Evolutionary conservation across 768 basidiomycete species (phyloP), one percentile per base, ranked within the genome.

Genomic region (Pisolithus microcarpus): DNA sequence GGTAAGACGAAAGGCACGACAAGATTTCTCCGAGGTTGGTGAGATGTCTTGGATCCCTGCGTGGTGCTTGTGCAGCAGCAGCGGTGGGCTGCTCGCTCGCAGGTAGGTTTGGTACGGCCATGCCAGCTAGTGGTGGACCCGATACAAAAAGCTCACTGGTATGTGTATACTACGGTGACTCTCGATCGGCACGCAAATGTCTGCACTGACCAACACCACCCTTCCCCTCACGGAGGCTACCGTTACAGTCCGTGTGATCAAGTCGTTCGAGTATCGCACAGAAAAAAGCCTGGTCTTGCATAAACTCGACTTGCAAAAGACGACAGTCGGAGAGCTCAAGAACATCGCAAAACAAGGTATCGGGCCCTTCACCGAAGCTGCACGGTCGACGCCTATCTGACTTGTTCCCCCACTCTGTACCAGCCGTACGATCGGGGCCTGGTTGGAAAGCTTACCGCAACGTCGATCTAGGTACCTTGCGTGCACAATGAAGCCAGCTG

Each of bases 181-280:
- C 43, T 34, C 28, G 63, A 51, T 71, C 45, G 72, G 76, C 50
- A 59, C 68, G 31, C 19, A 42, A 34, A 34, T 34, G 34, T 34
- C 34, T 34, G 34, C 23, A 6, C 73, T 83, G 38, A 83, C 84
- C 39, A 92, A 85, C 69, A 71, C 77, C 48, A 73, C 81, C 26
- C 73, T 77, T 3, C 86, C 91, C 9, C 76, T 71, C 58, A 84
- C 85, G 2, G 75, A 82, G 54, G 91, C 91, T 19, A 92, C 91
- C 5, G 70, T 98, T 51, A 98, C 95, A 7, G 67, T 98, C 45
- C 84, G 95, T 30, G 77, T 97, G 55, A 90, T 99, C 72, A 99
- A 99, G 65, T 92, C 90, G 18, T 95, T 99, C 65, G 84, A 82
- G 62, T 97, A 82, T 67, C 80, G 95, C 50, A 97, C 93, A 49